A percentile compares a stretch with the other conserved stretches of the same genome.
phyloP scores from a whole-genome alignment of 164 flowering plant genomes.

The Euptelea pleiosperma region DNA sequence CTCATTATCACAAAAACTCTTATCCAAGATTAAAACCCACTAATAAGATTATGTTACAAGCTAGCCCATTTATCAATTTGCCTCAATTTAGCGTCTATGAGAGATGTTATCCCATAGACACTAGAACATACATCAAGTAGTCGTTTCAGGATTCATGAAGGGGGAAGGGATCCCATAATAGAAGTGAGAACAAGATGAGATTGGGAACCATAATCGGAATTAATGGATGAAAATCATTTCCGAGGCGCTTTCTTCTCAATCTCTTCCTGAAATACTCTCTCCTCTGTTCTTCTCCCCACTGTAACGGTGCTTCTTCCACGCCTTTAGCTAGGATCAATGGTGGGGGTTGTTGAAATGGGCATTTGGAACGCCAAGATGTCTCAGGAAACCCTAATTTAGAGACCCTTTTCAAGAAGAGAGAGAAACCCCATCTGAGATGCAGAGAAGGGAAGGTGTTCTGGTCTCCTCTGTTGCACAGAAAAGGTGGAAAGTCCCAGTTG shows the following conservation, averaged over 20 bases:
- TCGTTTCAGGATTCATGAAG: constrained; percentile 9
- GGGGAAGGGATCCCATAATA: constrained; percentile 64
- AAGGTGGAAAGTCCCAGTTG: constrained; percentile 87
- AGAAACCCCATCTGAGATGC: constrained; percentile 52
- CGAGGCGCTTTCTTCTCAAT: constrained; percentile 43
- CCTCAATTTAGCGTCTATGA: too few species aligned
- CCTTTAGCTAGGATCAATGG: constrained; percentile 76
- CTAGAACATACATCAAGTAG: background rate
- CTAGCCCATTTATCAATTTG: too few species aligned
- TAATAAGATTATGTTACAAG: too few species aligned
- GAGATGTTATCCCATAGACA: too few species aligned
- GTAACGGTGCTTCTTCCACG: constrained; percentile 44
- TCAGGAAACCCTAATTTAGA: constrained; percentile 47
- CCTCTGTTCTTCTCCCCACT: constrained; percentile 50
- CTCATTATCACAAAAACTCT: too few species aligned
- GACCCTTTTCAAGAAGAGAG: constrained; percentile 57
- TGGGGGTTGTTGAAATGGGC: constrained; percentile 83
- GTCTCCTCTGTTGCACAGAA: constrained; percentile 43
- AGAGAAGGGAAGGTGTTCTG: constrained; percentile 22
- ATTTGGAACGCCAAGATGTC: constrained; percentile 81
- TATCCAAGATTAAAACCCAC: too few species aligned
- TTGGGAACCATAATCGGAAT: constrained; percentile 71
- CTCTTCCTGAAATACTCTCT: constrained; percentile 52
- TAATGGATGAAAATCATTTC: constrained; percentile 43
- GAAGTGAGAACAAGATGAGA: constrained; percentile 42